These are phyloP conservation scores for Inonotus obliquus DNA, from an alignment of 1,284 basidiomycete species.

Conservation along the genomic window DNA sequence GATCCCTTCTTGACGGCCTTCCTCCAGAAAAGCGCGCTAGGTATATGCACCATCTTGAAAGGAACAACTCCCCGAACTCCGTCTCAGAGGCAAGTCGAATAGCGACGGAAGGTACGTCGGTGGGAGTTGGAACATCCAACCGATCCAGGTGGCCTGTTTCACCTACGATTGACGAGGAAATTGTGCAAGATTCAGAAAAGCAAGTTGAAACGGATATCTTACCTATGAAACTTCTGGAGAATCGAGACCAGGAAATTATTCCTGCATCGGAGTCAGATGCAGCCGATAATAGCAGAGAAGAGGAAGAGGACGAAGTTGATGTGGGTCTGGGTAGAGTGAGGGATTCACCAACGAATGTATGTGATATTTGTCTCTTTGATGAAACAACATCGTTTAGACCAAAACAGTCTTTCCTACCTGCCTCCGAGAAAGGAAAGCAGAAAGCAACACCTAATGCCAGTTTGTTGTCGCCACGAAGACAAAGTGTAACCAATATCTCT, in stretches of 20 bases:
- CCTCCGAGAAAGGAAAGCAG: neutral
- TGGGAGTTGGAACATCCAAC: neutral
- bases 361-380: neutral
- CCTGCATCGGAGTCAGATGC: conserved; percentile 17
- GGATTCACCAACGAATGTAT: conserved; percentile 18
- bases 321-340: conserved; percentile 18
- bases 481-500: neutral
- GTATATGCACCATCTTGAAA: conserved; percentile 9
- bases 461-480: neutral
- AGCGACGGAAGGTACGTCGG: conserved; percentile 10
- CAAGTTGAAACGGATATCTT: conserved; percentile 2
- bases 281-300: conserved; percentile 16
- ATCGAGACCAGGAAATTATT: conserved; percentile 23
- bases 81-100: conserved; percentile 1
- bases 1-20: conserved; percentile 5
- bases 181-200: conserved; percentile 29
- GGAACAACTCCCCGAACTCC: neutral
- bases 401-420: neutral
- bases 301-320: conserved; percentile 12
- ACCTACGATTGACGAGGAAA: conserved; percentile 16
- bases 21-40: conserved; percentile 15
- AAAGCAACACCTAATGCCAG: neutral
- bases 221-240: conserved; percentile 15
- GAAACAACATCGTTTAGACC: neutral
- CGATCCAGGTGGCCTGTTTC: neutral